Evolutionary conservation across 768 basidiomycete genomes (phyloP).

Genomic region (Boletus subcaerulescens): DNA sequence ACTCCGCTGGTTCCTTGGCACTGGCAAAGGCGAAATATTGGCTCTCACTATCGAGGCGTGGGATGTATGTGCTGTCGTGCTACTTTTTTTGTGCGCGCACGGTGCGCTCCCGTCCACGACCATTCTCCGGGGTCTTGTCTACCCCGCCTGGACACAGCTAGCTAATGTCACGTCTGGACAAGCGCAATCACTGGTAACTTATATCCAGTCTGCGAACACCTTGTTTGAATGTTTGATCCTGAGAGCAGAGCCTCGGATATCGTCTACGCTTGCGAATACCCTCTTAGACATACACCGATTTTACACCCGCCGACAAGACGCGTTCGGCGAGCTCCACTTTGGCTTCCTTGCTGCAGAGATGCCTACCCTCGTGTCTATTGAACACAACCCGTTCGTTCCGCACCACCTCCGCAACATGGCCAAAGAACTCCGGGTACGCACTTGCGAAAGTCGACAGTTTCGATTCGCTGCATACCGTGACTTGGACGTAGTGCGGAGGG

Average conservation of each 20-base stretch:
- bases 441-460: slow-evolving; percentile 67
- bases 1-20: slow-evolving; percentile 67
- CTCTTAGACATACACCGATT: slow-evolving; percentile 68
- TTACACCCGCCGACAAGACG: slow-evolving; percentile 63
- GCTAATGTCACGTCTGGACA: slow-evolving; percentile 40
- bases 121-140: slow-evolving; percentile 70
- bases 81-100: slow-evolving; percentile 61
- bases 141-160: slow-evolving; percentile 70
- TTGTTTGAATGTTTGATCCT: slow-evolving; percentile 63
- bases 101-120: slow-evolving; percentile 73
- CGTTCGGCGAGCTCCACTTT: slow-evolving; percentile 68
- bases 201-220: slow-evolving; percentile 60
- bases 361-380: slow-evolving; percentile 68
- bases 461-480: slow-evolving; percentile 75
- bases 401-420: slow-evolving; percentile 48
- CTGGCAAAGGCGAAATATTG: slow-evolving; percentile 61
- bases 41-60: slow-evolving; percentile 61
- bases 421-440: slow-evolving; percentile 49
- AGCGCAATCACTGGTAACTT: slow-evolving; percentile 42
- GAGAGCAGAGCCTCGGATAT: slow-evolving; percentile 44
- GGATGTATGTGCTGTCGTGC: slow-evolving; percentile 59
- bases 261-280: slow-evolving; percentile 40
- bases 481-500: slow-evolving; percentile 63
- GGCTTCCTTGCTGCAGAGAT: slow-evolving; percentile 57
- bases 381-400: slow-evolving; percentile 55